A percentile compares a stretch with the other conserved stretches of the same genome.
These are phyloP conservation scores for Candolleomyces efflorescens DNA, from an alignment of 768 basidiomycete genomes.

Conservation along the genomic window DNA sequence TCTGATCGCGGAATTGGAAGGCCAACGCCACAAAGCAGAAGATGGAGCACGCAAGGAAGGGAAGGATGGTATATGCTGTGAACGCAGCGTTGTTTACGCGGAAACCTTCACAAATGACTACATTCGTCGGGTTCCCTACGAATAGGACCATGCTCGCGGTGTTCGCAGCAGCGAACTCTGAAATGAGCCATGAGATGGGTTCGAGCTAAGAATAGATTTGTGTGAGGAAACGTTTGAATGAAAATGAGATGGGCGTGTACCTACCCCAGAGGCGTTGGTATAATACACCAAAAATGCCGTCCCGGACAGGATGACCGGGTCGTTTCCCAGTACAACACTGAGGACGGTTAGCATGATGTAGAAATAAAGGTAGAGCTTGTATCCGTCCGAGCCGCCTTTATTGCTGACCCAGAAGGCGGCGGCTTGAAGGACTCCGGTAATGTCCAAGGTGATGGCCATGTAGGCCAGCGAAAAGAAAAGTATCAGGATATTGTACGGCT, in stretches of 20 bases:
- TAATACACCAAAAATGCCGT: slow-evolving; percentile 90
- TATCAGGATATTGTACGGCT: slow-evolving; percentile 91
- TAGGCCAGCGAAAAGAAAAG: slow-evolving; percentile 91
- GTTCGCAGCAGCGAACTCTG: slow-evolving; percentile 77
- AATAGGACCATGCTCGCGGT: slow-evolving; percentile 74
- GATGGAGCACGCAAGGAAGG: slow-evolving; percentile 66
- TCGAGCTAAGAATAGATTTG: slow-evolving; percentile 24
- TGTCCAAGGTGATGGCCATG: slow-evolving; percentile 87
- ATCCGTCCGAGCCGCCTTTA: slow-evolving; percentile 69
- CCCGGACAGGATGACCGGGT: slow-evolving; percentile 89
- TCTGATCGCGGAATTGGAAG: slow-evolving; percentile 54
- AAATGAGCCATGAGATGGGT: slow-evolving; percentile 65
- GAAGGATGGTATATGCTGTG: slow-evolving; percentile 79
- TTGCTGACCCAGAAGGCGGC: slow-evolving; percentile 89
- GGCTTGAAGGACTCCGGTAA: slow-evolving; percentile 81
- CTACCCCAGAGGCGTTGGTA: slow-evolving; percentile 54
- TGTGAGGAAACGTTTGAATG: neutral
- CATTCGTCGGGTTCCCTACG: slow-evolving; percentile 91
- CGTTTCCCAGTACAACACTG: slow-evolving; percentile 85
- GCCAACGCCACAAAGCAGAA: slow-evolving; percentile 58
- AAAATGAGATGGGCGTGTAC: neutral
- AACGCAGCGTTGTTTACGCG: slow-evolving; percentile 71
- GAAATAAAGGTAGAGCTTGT: slow-evolving; percentile 71
- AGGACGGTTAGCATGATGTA: slow-evolving; percentile 77
- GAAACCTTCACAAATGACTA: slow-evolving; percentile 89